Evolutionary conservation across 1,284 basidiomycete genomes (phyloP).

Genomic region (Ustilago vetiveriae): DNA sequence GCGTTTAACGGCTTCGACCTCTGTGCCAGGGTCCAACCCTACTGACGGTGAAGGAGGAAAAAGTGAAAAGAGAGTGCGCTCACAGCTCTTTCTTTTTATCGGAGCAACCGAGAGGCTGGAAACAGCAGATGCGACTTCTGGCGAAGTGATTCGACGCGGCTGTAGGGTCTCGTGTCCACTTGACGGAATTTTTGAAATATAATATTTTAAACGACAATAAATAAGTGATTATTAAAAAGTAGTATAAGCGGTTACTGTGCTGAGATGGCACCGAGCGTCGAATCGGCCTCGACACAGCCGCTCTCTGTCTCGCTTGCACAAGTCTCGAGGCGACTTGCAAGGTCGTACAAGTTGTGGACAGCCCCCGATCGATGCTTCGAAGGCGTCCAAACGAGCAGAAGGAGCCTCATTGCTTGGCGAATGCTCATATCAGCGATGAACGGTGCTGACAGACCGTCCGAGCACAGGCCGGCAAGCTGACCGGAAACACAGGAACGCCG

Average conservation of each 20-base stretch:
- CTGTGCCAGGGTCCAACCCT: conserved; percentile 1
- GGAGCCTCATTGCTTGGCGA: too few relatives aligned
- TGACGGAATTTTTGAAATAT: background rate
- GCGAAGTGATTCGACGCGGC: background rate
- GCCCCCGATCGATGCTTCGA: too few relatives aligned
- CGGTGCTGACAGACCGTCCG: too few relatives aligned
- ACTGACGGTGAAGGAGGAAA: background rate
- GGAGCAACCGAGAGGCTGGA: too few relatives aligned
- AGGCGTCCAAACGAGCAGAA: too few relatives aligned
- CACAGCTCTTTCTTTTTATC: too few relatives aligned
- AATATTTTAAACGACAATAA: background rate
- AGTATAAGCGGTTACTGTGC: too few relatives aligned
- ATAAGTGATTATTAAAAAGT: background rate
- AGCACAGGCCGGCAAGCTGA: too few relatives aligned
- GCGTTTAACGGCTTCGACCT: conserved; percentile 19
- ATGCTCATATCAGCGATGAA: too few relatives aligned
- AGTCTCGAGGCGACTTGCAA: too few relatives aligned
- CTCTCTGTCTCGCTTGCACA: background rate
- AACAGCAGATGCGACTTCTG: background rate
- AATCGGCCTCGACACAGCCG: conserved; percentile 24
- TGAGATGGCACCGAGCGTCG: background rate
- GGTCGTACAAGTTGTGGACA: too few relatives aligned
- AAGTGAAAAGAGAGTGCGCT: background rate
- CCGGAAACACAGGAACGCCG: too few relatives aligned
- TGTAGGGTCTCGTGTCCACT: conserved; percentile 42